A percentile compares a stretch with the other conserved stretches of the same genome.
Conservation (phyloP, 768 basidiomycete species). For the Chlorophyllum brunneum region DNA sequence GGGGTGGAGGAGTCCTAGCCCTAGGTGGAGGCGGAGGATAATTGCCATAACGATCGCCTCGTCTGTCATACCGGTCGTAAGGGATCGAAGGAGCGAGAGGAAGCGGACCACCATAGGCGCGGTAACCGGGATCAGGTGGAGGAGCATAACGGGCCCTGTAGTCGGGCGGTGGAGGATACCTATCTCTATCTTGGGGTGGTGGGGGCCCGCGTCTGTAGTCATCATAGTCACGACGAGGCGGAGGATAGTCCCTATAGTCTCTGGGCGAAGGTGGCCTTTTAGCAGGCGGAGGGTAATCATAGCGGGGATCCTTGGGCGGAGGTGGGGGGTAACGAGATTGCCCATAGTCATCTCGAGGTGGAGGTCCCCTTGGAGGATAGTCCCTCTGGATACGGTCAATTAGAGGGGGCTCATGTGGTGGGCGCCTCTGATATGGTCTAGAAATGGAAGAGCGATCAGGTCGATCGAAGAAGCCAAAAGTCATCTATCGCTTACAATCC, state of each 20-base stretch:
- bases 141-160: conserved; percentile 59
- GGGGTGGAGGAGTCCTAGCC: conserved; percentile 50
- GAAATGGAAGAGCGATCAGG: conserved; percentile 1
- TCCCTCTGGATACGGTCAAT: conserved; percentile 63
- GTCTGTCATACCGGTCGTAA: conserved; percentile 63
- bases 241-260: conserved; percentile 64
- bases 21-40: conserved; percentile 43
- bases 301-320: conserved; percentile 50
- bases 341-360: conserved; percentile 53
- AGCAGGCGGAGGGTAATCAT: conserved; percentile 52
- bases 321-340: conserved; percentile 33
- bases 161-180: conserved; percentile 49
- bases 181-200: conserved; percentile 41
- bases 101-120: conserved; percentile 44
- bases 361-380: conserved; percentile 36
- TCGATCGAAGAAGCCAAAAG: neutral
- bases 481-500: conserved; percentile 41
- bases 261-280: conserved; percentile 61
- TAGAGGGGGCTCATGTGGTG: conserved; percentile 45
- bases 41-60: conserved; percentile 47
- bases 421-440: conserved; percentile 36
- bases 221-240: conserved; percentile 60
- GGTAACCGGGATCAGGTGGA: conserved; percentile 48
- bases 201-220: conserved; percentile 56
- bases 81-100: conserved; percentile 42